These are phyloP conservation scores for Keithomyces neogunnii DNA, from an alignment of 2,329 filamentous ascomycete genomes.

Conservation along the genomic window DNA sequence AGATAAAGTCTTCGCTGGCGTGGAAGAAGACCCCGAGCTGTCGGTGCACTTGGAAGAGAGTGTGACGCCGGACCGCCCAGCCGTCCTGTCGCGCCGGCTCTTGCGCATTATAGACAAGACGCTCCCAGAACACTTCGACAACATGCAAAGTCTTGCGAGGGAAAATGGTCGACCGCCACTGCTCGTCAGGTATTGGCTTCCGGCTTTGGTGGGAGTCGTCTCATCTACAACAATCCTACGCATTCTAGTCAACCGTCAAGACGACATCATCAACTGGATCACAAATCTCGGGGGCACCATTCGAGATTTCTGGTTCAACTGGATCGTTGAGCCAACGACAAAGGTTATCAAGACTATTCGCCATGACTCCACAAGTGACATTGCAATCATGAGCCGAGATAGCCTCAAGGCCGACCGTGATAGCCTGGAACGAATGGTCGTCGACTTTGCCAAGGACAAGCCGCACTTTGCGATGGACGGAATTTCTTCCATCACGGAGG, in stretches of 20 bases:
- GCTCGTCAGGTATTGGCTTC: constrained; percentile 83
- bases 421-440: constrained; percentile 93
- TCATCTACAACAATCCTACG: constrained; percentile 83
- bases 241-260: constrained; percentile 64
- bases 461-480: constrained; percentile 49
- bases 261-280: constrained; percentile 74
- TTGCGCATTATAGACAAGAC: constrained; percentile 59
- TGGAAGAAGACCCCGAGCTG: constrained; percentile 53
- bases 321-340: constrained; percentile 78
- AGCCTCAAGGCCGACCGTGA: constrained; percentile 84
- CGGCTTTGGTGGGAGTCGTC: constrained; percentile 59
- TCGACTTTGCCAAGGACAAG: constrained; percentile 86
- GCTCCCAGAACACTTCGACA: constrained; percentile 57
- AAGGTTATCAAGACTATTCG: constrained; percentile 87
- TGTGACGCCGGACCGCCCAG: constrained; percentile 37
- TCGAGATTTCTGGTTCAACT: constrained; percentile 91
- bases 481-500: constrained; percentile 46
- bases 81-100: constrained; percentile 58
- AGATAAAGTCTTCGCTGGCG: constrained; percentile 54
- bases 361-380: constrained; percentile 85
- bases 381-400: constrained; percentile 92
- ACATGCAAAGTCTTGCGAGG: constrained; percentile 45
- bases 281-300: constrained; percentile 68
- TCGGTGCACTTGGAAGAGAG: constrained; percentile 42
- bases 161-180: constrained; percentile 68